These are phyloP conservation scores for Oryza coarctata DNA, from an alignment of 176 grass and related monocot species.

Conservation along the genomic window DNA sequence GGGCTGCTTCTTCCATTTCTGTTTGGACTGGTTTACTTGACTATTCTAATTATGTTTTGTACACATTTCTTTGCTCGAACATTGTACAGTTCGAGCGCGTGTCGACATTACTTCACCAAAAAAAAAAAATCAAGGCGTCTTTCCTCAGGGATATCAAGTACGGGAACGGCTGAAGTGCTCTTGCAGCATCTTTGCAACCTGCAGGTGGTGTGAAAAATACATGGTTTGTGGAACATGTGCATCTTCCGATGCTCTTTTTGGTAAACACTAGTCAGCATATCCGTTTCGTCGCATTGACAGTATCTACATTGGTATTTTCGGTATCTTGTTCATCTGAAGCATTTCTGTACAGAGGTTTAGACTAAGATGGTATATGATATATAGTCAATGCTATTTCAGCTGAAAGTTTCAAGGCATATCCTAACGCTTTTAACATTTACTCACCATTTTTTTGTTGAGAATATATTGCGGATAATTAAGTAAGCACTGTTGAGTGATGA, in stretches of 20 bases:
- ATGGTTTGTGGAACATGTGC: neutral
- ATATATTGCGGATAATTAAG: neutral
- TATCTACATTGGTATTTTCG: neutral
- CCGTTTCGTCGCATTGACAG: neutral
- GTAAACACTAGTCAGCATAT: neutral
- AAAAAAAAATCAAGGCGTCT: slow-evolving; percentile 22
- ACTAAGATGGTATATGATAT: neutral
- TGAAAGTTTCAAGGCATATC: neutral
- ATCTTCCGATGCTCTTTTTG: neutral
- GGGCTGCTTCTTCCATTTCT: neutral
- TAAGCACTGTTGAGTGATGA: neutral
- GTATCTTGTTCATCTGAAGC: neutral
- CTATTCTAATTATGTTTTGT: neutral
- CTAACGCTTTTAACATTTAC: neutral
- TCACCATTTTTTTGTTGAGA: neutral
- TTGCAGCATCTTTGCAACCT: neutral
- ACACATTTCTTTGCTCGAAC: neutral
- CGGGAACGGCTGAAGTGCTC: neutral
- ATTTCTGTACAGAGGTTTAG: neutral
- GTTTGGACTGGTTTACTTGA: neutral
- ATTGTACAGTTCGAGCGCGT: slow-evolving; percentile 39
- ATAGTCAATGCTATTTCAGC: neutral
- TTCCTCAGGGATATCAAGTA: slow-evolving; percentile 28
- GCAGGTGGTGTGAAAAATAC: neutral
- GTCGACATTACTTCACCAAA: slow-evolving; percentile 7